Conservation (phyloP, 2,329 filamentous ascomycete species). For the Sarocladiaceae sp. region DNA sequence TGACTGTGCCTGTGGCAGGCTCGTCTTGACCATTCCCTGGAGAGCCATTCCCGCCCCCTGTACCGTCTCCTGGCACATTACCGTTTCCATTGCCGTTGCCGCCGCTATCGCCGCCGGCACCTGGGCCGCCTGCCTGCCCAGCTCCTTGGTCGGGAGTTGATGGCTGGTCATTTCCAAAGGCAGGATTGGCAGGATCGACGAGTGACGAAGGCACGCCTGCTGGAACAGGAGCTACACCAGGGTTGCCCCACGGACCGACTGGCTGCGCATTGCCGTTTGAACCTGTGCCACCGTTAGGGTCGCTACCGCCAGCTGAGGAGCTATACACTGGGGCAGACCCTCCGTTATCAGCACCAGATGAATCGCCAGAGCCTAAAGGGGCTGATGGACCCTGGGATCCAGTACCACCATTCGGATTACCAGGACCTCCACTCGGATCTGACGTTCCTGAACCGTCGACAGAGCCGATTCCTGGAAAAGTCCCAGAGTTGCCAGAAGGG, state of each 20-base stretch:
- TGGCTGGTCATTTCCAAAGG: neutral
- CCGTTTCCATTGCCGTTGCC: too few relatives aligned
- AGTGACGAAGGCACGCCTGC: neutral
- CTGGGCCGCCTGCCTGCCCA: neutral
- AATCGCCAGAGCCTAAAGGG: too few relatives aligned
- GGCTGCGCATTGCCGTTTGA: neutral
- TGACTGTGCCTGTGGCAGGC: neutral
- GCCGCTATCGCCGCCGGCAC: neutral
- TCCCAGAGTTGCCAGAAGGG: neutral
- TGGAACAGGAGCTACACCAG: neutral
- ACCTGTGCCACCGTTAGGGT: neutral
- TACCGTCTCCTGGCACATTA: too few relatives aligned
- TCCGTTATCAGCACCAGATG: neutral
- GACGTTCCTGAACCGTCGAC: too few relatives aligned
- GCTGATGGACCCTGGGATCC: neutral
- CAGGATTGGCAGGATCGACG: neutral
- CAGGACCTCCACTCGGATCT: neutral
- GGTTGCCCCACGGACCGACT: neutral
- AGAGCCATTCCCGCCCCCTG: too few relatives aligned
- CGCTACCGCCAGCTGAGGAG: neutral
- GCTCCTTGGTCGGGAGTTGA: neutral
- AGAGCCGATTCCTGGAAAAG: too few relatives aligned
- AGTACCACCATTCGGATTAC: neutral
- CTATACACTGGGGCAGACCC: neutral
- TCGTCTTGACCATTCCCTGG: neutral